Conservation (phyloP, 2,329 filamentous ascomycete species). For the Aspergillus terreus region DNA sequence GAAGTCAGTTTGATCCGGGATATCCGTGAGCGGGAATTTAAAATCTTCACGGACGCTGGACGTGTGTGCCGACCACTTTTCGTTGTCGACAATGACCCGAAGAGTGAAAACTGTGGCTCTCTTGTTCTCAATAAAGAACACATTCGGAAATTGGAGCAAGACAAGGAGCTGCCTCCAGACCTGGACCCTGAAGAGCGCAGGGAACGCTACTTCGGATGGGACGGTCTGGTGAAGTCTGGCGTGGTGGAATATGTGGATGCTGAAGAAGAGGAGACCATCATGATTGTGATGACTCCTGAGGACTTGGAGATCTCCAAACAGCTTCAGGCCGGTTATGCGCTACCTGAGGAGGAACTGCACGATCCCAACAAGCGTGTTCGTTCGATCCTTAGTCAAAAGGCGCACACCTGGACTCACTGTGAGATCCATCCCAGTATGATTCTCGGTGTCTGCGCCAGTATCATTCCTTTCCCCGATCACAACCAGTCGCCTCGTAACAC, state of each 20-base stretch:
- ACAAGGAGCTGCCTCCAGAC: slow-evolving; percentile 62
- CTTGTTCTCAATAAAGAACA: slow-evolving; percentile 83
- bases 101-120: slow-evolving; percentile 70
- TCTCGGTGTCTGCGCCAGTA: slow-evolving; percentile 94
- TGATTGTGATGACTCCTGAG: slow-evolving; percentile 99
- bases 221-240: slow-evolving; percentile 76
- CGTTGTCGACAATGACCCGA: slow-evolving; percentile 80
- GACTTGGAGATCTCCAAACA: slow-evolving; percentile 77
- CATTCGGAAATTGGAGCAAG: slow-evolving; percentile 70
- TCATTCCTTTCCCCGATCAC: slow-evolving; percentile 99
- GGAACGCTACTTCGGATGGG: slow-evolving; percentile 74
- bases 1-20: slow-evolving; percentile 95
- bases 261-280: slow-evolving; percentile 96
- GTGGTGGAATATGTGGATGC: slow-evolving; percentile 95
- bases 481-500: slow-evolving; percentile 98
- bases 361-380: slow-evolving; percentile 85
- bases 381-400: slow-evolving; percentile 78
- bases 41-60: slow-evolving; percentile 95
- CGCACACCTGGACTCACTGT: slow-evolving; percentile 94
- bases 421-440: slow-evolving; percentile 99
- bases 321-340: slow-evolving; percentile 62
- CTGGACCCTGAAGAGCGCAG: slow-evolving; percentile 56
- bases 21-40: slow-evolving; percentile 95
- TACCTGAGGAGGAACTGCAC: slow-evolving; percentile 59
- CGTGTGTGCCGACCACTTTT: slow-evolving; percentile 92